phyloP scores from a whole-genome alignment of 768 basidiomycete species.

The Auricularia heimuer region DNA sequence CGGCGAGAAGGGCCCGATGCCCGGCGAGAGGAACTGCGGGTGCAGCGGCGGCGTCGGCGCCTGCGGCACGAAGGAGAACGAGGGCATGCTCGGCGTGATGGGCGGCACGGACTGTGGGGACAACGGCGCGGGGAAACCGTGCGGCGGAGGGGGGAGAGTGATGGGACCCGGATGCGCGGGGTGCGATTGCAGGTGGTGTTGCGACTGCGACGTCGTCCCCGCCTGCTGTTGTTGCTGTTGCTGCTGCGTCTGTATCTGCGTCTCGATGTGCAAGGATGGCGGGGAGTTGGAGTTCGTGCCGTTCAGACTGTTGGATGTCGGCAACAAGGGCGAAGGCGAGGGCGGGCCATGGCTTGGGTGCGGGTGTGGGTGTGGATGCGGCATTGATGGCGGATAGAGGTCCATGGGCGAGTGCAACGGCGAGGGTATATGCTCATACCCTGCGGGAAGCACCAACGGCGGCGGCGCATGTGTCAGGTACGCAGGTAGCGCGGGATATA shows the following conservation, averaged over 20 bases:
- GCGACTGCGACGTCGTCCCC: background rate
- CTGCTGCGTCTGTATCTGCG: background rate
- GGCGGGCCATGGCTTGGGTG: background rate
- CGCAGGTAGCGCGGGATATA: conserved; percentile 1
- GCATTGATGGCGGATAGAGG: background rate
- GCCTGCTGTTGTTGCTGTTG: conserved; percentile 6
- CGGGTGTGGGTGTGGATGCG: background rate
- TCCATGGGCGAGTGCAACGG: background rate
- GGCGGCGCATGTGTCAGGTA: background rate
- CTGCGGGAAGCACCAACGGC: background rate
- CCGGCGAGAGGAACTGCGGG: conserved; percentile 27
- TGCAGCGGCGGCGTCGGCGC: conserved; percentile 31
- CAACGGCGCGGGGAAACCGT: conserved; percentile 26
- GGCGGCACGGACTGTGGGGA: conserved; percentile 54
- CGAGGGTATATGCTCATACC: background rate
- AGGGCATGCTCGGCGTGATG: conserved; percentile 96
- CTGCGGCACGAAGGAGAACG: conserved; percentile 73
- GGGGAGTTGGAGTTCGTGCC: background rate
- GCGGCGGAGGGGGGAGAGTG: conserved; percentile 49
- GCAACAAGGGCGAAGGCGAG: background rate
- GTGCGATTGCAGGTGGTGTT: conserved; percentile 14
- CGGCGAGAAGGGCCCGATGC: conserved; percentile 18
- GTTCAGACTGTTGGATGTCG: background rate
- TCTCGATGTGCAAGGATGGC: background rate
- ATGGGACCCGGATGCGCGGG: conserved; percentile 64